A percentile compares a stretch with the other conserved stretches of the same genome.
phyloP scores from a whole-genome alignment of 2,329 filamentous ascomycete species.

The Fusarium albidum region DNA sequence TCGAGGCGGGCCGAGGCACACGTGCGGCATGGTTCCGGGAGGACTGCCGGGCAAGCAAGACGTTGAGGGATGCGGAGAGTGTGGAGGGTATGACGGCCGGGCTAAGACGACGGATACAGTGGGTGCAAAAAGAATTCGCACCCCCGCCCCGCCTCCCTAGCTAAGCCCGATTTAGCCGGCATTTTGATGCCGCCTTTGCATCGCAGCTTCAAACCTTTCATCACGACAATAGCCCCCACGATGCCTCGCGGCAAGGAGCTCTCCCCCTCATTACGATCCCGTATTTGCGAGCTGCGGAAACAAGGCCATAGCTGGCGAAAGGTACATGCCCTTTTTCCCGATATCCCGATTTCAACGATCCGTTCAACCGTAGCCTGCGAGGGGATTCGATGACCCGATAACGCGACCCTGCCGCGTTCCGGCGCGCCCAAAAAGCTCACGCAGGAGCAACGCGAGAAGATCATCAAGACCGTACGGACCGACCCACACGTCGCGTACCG shows the following conservation, averaged over 20 bases:
- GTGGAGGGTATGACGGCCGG: too few relatives aligned
- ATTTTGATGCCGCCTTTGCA: too few relatives aligned
- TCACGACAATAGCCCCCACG: too few relatives aligned
- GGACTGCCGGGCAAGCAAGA: not conserved
- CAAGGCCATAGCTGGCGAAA: not conserved
- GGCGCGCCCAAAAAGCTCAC: not conserved
- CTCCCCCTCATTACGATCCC: not conserved
- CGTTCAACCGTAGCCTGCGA: not conserved
- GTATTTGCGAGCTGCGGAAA: not conserved
- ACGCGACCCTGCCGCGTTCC: not conserved
- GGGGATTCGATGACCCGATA: not conserved
- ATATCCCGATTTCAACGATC: not conserved
- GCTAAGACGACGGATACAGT: too few relatives aligned
- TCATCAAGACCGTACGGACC: not conserved
- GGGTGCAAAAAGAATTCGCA: too few relatives aligned
- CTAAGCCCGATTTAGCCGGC: too few relatives aligned
- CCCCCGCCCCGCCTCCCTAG: too few relatives aligned
- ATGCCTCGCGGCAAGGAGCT: slow-evolving; percentile 7
- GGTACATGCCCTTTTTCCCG: not conserved
- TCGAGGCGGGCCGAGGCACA: slow-evolving; percentile 34
- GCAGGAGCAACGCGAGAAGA: not conserved
- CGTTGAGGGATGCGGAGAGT: slow-evolving; percentile 1
- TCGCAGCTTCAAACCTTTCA: too few relatives aligned
- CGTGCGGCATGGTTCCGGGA: slow-evolving; percentile 20
- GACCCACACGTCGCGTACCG: not conserved